phyloP scores from a whole-genome alignment of 345 rosid species.

The Aquilaria sinensis region DNA sequence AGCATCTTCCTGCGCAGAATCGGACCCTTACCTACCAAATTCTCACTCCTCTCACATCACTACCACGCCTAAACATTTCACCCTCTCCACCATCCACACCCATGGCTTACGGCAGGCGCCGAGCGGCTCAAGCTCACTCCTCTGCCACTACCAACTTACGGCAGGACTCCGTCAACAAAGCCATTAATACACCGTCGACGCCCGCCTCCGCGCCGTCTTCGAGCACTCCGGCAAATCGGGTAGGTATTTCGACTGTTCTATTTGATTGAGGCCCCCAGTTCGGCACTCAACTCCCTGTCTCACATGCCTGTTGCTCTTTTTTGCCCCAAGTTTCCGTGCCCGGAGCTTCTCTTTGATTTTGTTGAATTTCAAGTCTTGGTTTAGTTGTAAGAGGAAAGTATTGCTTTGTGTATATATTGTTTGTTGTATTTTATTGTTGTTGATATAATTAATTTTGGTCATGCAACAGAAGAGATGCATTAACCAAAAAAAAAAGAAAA shows the following conservation, averaged over 20 bases:
- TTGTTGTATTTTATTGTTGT: too few relatives aligned
- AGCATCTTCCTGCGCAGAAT: constrained; percentile 7
- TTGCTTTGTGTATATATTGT: too few relatives aligned
- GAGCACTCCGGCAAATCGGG: constrained; percentile 89
- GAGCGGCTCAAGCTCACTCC: constrained; percentile 32
- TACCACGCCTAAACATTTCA: background rate
- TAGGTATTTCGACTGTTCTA: constrained; percentile 76
- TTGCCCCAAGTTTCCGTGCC: too few relatives aligned
- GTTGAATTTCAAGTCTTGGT: too few relatives aligned
- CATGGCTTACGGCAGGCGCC: constrained; percentile 29
- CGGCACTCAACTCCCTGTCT: too few relatives aligned
- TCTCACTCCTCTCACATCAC: background rate
- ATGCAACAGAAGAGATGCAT: too few relatives aligned
- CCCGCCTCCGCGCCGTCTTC: constrained; percentile 87
- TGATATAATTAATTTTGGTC: too few relatives aligned
- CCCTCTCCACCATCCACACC: background rate
- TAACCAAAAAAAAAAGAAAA: too few relatives aligned
- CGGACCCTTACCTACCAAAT: background rate
- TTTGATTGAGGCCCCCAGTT: too few relatives aligned
- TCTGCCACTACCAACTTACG: constrained; percentile 39
- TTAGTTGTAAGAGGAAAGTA: too few relatives aligned
- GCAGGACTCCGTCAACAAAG: constrained; percentile 69
- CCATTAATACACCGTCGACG: constrained; percentile 90
- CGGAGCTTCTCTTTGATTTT: too few relatives aligned
- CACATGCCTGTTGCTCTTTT: too few relatives aligned